These are phyloP conservation scores for Phytophthora foliorum DNA, from an alignment of 352 stramenopile genomes.

Conservation along the genomic window DNA sequence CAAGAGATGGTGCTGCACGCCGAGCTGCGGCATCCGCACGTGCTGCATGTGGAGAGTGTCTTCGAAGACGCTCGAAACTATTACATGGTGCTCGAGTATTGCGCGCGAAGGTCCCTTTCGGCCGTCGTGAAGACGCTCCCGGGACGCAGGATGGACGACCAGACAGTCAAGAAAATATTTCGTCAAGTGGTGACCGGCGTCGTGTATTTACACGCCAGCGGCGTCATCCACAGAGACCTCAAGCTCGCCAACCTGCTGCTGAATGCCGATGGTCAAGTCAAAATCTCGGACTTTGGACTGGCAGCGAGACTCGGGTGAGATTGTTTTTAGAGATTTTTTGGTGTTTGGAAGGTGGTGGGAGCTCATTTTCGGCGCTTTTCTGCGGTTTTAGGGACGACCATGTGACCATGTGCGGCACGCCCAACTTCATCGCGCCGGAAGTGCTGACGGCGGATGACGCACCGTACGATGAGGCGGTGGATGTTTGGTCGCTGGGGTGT, in stretches of 20 bases:
- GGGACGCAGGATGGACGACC: constrained; percentile 51
- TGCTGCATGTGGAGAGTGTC: constrained; percentile 67
- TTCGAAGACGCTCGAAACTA: constrained; percentile 85
- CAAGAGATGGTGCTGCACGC: constrained; percentile 81
- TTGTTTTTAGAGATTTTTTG: not conserved
- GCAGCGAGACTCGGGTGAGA: constrained; percentile 60
- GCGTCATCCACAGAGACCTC: constrained; percentile 82
- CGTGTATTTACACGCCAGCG: constrained; percentile 63
- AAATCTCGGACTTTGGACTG: constrained; percentile 86
- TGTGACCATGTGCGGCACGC: constrained; percentile 81
- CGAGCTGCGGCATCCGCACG: constrained; percentile 60
- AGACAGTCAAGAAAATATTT: constrained; percentile 58
- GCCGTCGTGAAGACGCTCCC: constrained; percentile 48
- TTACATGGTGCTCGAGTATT: constrained; percentile 82
- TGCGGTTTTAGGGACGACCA: constrained; percentile 52
- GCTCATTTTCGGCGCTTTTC: not conserved
- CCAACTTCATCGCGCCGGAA: constrained; percentile 88
- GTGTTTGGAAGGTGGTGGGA: not conserved
- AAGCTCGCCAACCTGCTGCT: constrained; percentile 85
- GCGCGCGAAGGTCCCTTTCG: constrained; percentile 59
- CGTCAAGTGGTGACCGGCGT: constrained; percentile 63
- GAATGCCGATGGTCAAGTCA: constrained; percentile 55
- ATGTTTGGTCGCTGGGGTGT: constrained; percentile 87
- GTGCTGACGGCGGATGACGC: constrained; percentile 51
- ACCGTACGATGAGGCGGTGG: constrained; percentile 71